These are phyloP conservation scores for Hanseniaspora gamundiae DNA, from an alignment of 1,139 yeast genomes.

Conservation along the genomic window DNA sequence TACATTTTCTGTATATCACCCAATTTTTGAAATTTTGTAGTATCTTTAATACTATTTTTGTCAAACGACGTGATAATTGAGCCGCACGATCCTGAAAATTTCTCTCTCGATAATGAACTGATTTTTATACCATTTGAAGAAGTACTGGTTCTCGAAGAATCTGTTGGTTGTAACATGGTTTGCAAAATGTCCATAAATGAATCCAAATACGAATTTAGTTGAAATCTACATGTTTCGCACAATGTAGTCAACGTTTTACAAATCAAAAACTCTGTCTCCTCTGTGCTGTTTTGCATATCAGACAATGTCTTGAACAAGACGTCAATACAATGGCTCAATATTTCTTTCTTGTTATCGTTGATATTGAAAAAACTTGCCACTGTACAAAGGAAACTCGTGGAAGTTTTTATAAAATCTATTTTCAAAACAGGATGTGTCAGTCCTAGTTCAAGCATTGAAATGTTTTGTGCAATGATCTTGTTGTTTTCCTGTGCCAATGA, in stretches of 20 bases:
- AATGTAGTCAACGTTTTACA: constrained; percentile 50
- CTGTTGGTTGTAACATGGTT: constrained; percentile 34
- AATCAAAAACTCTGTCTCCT: constrained; percentile 27
- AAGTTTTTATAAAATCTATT: constrained; percentile 29
- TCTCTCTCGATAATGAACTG: constrained; percentile 44
- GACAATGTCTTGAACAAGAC: constrained; percentile 32
- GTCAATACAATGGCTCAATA: constrained; percentile 39
- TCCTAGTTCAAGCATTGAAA: constrained; percentile 20
- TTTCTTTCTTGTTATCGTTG: constrained; percentile 26
- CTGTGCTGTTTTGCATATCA: constrained; percentile 6
- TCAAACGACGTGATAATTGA: constrained; percentile 35
- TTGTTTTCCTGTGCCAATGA: constrained; percentile 17
- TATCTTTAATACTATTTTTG: not conserved
- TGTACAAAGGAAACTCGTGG: constrained; percentile 41
- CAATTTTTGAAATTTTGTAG: not conserved
- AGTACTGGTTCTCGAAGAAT: not conserved
- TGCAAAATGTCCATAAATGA: constrained; percentile 39
- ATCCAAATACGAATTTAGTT: constrained; percentile 36
- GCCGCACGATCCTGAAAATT: constrained; percentile 50
- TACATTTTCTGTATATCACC: constrained; percentile 1
- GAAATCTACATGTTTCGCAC: constrained; percentile 47
- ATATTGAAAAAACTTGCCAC: constrained; percentile 42
- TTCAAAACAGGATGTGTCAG: constrained; percentile 15
- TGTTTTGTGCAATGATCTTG: constrained; percentile 18
- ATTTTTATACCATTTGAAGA: constrained; percentile 24